phyloP scores from a whole-genome alignment of 139 green algal genomes.

The Picocystis salinarum region DNA sequence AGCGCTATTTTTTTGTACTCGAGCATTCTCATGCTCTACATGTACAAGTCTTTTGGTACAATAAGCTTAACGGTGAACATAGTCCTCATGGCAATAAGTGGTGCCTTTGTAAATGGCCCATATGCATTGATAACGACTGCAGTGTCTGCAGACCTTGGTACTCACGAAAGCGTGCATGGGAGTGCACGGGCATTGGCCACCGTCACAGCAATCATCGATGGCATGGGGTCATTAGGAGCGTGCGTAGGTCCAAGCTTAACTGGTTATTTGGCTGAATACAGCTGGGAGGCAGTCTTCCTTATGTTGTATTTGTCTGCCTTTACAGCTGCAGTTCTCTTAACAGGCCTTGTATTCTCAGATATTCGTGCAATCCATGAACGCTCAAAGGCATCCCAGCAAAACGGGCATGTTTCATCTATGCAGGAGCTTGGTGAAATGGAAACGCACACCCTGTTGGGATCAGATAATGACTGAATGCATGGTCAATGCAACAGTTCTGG shows the following conservation, averaged over 20 bases:
- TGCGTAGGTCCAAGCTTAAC: slow-evolving; percentile 76
- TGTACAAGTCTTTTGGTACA: slow-evolving; percentile 49
- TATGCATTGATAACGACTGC: slow-evolving; percentile 94
- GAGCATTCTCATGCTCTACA: slow-evolving; percentile 56
- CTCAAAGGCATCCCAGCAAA: too few species aligned
- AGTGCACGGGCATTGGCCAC: slow-evolving; percentile 79
- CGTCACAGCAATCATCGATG: slow-evolving; percentile 93
- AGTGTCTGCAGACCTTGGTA: slow-evolving; percentile 83
- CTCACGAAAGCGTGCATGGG: slow-evolving; percentile 48
- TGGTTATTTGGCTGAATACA: too few species aligned
- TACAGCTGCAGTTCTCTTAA: slow-evolving; percentile 26
- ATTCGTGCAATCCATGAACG: too few species aligned
- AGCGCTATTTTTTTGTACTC: slow-evolving; percentile 51
- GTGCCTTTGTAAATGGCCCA: slow-evolving; percentile 88
- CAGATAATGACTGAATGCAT: too few species aligned
- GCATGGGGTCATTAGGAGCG: slow-evolving; percentile 78
- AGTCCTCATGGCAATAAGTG: slow-evolving; percentile 56
- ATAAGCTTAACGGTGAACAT: slow-evolving; percentile 47
- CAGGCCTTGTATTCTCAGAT: too few species aligned
- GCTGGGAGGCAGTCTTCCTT: slow-evolving; percentile 70
- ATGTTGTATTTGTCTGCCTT: slow-evolving; percentile 60
- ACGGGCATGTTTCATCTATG: too few species aligned
- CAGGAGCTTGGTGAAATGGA: too few species aligned
- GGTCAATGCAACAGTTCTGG: too few species aligned
- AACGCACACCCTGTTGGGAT: too few species aligned